Conservation (phyloP, 1,284 basidiomycete genomes). For the Ganoderma meredithae region DNA sequence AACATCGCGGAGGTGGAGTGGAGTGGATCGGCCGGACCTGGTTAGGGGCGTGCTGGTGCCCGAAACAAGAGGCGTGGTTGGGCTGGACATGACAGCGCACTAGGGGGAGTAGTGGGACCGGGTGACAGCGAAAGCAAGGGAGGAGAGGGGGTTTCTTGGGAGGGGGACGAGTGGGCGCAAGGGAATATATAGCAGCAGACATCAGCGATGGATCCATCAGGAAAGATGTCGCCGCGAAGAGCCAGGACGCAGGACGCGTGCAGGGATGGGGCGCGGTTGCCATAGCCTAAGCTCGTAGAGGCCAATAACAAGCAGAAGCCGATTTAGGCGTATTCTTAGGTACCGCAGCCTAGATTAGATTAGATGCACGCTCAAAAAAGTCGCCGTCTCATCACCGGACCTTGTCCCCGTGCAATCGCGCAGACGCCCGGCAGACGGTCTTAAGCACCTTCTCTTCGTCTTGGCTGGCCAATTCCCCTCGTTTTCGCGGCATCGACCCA, state of each 20-base stretch:
- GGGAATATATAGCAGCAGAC: conserved; percentile 22
- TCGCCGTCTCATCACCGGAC: conserved; percentile 19
- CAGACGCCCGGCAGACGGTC: conserved; percentile 27
- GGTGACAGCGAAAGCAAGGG: background rate
- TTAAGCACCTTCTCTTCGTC: conserved; percentile 18
- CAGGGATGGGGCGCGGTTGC: conserved; percentile 4
- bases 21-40: conserved; percentile 39
- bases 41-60: conserved; percentile 29
- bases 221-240: conserved; percentile 5
- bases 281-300: conserved; percentile 7
- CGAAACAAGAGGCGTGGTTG: conserved; percentile 20
- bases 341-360: conserved; percentile 27
- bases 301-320: background rate
- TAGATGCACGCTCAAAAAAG: background rate
- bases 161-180: background rate
- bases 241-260: conserved; percentile 21
- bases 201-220: conserved; percentile 9
- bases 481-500: background rate
- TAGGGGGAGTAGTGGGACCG: conserved; percentile 14
- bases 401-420: conserved; percentile 17
- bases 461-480: conserved; percentile 20
- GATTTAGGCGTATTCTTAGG: conserved; percentile 23
- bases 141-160: conserved; percentile 1
- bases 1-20: conserved; percentile 35
- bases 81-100: conserved; percentile 2